Evolutionary conservation across 179 eudicot genomes (phyloP), one percentile per base, ranked within the genome.

Genomic region (Carnegiea gigantea): DNA sequence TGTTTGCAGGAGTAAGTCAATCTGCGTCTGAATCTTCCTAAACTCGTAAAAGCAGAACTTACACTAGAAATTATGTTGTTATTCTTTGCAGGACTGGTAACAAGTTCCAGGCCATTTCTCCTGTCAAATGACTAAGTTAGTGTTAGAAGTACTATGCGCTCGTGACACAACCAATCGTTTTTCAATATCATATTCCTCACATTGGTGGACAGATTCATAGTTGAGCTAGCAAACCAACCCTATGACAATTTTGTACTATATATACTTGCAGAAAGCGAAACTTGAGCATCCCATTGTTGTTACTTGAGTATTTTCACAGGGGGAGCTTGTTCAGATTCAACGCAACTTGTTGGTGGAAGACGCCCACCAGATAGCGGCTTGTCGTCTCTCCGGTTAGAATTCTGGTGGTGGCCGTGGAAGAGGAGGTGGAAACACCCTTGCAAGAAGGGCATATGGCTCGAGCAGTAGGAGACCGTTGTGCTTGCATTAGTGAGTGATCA

Each of bases 391-490:
- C 17, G 1, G 62, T 26, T 49, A 44, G 73, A 70, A 80, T 2
- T 75, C 64, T 53, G 20, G 60, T 36, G 9, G 84, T 28, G 10
- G 87, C 36, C 36, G 3, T 76, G 10, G 87, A 33, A 4, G 91
- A 65, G 3, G 90, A 64, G 23, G 67, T 74, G 17, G 88, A 76
- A 46, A 87, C 89, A 5, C 78, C 89, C 77, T 89, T 88, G 79
- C 97, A 92, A 5, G 90, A 89, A 40, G 94, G 90, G 80, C 94
- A 92, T 88, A 86, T 86, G 48, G 84, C 85, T 46, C 89, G 87
- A 79, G 89, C 86, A 65, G 90, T 89, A 40, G 78, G 30, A 49
- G 79, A 53, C 83, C 79, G 87, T 76, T 88, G 64, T 76, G 82
- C 36, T 54, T 85, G 87, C 80, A 86, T 26, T 76, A 77, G 5